Percentiles rank a stretch among this genome's conserved stretches.
phyloP scores from a whole-genome alignment of 2,329 filamentous ascomycete genomes.

The Hymenoscyphus occultus region DNA sequence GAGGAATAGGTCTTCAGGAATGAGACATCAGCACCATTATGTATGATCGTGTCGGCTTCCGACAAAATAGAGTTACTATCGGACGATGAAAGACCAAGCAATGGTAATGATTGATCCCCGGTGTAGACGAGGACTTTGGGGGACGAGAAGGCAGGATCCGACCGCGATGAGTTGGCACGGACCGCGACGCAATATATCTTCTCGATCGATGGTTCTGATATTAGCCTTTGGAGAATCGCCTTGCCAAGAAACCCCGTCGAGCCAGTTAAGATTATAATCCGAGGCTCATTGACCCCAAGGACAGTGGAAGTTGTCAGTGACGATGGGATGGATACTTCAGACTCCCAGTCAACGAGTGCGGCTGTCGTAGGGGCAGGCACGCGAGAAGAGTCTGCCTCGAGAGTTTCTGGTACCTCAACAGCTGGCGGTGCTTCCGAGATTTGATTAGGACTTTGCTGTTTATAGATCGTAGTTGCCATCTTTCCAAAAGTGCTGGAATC shows the following conservation, averaged over 20 bases:
- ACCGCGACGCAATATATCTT: constrained; percentile 45
- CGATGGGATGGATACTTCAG: background rate
- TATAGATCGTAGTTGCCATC: background rate
- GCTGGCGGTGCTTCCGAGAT: no score
- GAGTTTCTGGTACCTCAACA: no score
- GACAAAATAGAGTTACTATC: constrained; percentile 31
- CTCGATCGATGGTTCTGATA: constrained; percentile 31
- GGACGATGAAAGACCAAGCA: constrained; percentile 40
- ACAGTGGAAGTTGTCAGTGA: background rate
- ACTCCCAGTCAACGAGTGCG: background rate
- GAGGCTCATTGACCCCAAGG: background rate
- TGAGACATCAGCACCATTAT: constrained; percentile 10
- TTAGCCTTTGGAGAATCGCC: constrained; percentile 39
- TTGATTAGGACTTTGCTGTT: background rate
- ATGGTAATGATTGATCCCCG: constrained; percentile 38
- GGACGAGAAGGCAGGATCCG: constrained; percentile 10
- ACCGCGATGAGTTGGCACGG: constrained; percentile 14
- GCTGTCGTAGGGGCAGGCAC: background rate
- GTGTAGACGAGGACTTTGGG: constrained; percentile 30
- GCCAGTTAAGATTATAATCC: constrained; percentile 38
- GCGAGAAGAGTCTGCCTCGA: no score
- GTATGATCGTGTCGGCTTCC: constrained; percentile 42
- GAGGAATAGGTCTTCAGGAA: constrained; percentile 5
- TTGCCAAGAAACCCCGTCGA: constrained; percentile 41
- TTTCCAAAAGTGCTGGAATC: background rate